Conservation (phyloP, 192 early-diverging fungal genomes). For the Backusella macrospora region DNA sequence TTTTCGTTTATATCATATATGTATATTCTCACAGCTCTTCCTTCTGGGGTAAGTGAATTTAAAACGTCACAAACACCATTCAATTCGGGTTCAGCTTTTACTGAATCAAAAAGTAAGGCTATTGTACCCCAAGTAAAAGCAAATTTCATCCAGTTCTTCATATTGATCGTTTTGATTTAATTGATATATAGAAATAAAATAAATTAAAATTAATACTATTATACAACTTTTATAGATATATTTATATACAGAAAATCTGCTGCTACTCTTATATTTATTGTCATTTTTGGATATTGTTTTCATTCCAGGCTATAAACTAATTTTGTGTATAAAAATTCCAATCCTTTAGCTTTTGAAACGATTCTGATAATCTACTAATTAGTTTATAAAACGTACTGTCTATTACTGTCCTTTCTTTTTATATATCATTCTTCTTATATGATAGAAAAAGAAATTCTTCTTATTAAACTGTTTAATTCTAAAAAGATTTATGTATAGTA, state of each 20-base stretch:
- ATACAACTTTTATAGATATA: not conserved
- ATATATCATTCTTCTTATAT: no score
- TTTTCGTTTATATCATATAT: not conserved
- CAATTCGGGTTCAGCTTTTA: not conserved
- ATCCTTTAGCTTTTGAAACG: not conserved
- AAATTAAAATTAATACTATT: not conserved
- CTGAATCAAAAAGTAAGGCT: not conserved
- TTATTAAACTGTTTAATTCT: not conserved
- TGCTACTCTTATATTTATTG: not conserved
- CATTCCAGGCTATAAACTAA: constrained; percentile 3
- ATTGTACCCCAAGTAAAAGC: constrained; percentile 5
- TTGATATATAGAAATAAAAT: not conserved
- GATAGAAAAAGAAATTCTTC: no score
- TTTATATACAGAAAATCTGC: not conserved
- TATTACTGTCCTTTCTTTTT: not conserved
- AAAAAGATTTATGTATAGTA: not conserved
- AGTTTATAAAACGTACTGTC: not conserved
- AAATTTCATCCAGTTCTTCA: constrained; percentile 9
- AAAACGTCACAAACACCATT: not conserved
- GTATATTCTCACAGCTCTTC: not conserved
- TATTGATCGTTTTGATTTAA: not conserved
- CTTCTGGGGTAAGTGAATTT: not conserved
- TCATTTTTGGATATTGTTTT: constrained; percentile 4
- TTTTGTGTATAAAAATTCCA: constrained; percentile 8
- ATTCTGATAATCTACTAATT: not conserved